These are phyloP conservation scores for apple (Malus domestica) DNA, from an alignment of 306 rosid species.

Conservation along the genomic window DNA sequence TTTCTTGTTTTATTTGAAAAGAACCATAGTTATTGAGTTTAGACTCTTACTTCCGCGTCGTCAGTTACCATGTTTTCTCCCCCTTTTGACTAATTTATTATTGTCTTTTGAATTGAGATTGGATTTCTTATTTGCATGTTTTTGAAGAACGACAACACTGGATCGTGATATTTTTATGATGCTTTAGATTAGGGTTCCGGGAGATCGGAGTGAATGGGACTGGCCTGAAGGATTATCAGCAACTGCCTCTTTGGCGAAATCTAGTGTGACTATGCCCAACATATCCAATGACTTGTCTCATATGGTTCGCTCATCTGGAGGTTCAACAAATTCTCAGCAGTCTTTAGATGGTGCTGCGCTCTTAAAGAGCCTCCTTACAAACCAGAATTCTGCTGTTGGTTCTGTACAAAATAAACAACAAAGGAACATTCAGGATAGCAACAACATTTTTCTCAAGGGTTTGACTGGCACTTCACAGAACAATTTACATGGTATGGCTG, in stretches of 20 bases:
- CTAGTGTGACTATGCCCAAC: conserved; percentile 32
- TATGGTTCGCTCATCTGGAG: conserved; percentile 28
- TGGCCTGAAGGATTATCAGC: conserved; percentile 68
- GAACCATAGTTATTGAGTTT: background rate
- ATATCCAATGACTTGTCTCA: conserved; percentile 29
- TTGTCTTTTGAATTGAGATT: conserved; percentile 47
- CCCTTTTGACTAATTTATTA: background rate
- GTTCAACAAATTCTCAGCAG: conserved; percentile 37
- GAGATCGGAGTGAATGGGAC: conserved; percentile 64
- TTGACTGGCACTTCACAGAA: conserved; percentile 28
- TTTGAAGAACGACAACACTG: conserved; percentile 62
- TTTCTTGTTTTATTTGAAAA: background rate
- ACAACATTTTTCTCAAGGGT: conserved; percentile 30
- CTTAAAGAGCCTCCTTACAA: conserved; percentile 22
- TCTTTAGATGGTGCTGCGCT: conserved; percentile 27
- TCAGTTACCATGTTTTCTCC: background rate
- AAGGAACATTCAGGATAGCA: conserved; percentile 18
- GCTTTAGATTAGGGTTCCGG: conserved; percentile 81
- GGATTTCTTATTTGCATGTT: conserved; percentile 53
- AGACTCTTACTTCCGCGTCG: conserved; percentile 12
- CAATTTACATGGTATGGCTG: conserved; percentile 16
- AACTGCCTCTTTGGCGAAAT: conserved; percentile 39
- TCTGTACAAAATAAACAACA: conserved; percentile 32
- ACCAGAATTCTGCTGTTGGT: conserved; percentile 31
- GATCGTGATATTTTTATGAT: conserved; percentile 71